Conservation (phyloP, 805 yeast species). For the Ogataea polymorpha region DNA sequence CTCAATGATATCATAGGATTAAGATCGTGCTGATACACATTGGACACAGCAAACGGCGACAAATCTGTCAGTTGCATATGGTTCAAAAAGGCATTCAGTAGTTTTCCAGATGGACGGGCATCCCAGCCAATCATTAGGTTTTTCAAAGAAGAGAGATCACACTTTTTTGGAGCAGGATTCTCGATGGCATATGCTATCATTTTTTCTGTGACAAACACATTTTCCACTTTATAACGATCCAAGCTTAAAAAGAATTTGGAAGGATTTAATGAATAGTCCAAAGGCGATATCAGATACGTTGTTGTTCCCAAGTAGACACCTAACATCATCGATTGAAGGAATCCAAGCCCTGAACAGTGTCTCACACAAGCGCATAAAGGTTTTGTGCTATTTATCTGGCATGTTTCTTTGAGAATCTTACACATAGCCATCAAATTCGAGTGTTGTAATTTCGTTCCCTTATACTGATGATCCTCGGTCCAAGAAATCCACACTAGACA, state of each 20-base stretch:
- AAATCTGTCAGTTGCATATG: conserved; percentile 64
- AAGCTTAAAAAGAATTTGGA: conserved; percentile 63
- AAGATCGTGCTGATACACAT: conserved; percentile 72
- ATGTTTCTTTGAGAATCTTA: conserved; percentile 87
- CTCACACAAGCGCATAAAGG: conserved; percentile 85
- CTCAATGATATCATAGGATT: conserved; percentile 84
- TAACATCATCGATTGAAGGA: conserved; percentile 75
- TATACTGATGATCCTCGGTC: conserved; percentile 67
- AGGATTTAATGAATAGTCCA: conserved; percentile 75
- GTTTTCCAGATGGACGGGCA: conserved; percentile 64
- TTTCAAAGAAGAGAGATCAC: conserved; percentile 58
- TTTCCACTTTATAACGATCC: conserved; percentile 77
- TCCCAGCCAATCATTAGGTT: conserved; percentile 83
- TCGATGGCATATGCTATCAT: conserved; percentile 75
- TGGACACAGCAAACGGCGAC: conserved; percentile 65
- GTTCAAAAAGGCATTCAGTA: conserved; percentile 55
- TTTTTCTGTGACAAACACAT: conserved; percentile 78
- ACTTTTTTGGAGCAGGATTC: conserved; percentile 46
- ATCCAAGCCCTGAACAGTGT: conserved; percentile 82
- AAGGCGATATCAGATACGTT: conserved; percentile 75
- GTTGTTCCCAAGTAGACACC: conserved; percentile 88
- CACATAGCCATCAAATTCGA: conserved; percentile 70
- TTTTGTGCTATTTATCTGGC: conserved; percentile 68
- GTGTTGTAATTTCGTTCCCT: conserved; percentile 58
- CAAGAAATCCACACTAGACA: conserved; percentile 62